These are phyloP conservation scores for Blastomyces silverae DNA, from an alignment of 2,329 filamentous ascomycete species.

Conservation along the genomic window DNA sequence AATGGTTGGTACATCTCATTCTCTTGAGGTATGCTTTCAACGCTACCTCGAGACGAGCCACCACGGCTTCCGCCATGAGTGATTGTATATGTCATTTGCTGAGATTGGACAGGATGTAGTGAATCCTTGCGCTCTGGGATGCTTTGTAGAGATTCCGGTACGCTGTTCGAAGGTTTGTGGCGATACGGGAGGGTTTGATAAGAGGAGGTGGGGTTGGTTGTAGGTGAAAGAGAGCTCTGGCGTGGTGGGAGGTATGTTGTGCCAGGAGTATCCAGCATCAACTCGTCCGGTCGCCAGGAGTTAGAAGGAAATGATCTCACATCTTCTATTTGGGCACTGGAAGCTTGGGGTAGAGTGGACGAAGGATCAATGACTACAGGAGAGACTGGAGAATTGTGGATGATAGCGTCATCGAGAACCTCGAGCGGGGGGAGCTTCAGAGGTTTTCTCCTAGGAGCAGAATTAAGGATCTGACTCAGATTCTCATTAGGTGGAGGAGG, in stretches of 20 bases:
- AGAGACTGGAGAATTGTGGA: slow-evolving; percentile 32
- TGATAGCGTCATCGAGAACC: slow-evolving; percentile 24
- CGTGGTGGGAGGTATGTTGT: slow-evolving; percentile 23
- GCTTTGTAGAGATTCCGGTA: slow-evolving; percentile 34
- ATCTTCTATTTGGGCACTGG: slow-evolving; percentile 28
- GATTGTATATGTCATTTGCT: slow-evolving; percentile 22
- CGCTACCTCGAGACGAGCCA: slow-evolving; percentile 32
- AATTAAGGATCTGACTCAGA: slow-evolving; percentile 19
- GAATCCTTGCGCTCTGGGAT: slow-evolving; percentile 25
- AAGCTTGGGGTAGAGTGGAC: slow-evolving; percentile 26
- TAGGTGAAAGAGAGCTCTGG: slow-evolving; percentile 24
- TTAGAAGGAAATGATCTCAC: slow-evolving; percentile 16
- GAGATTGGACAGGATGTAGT: slow-evolving; percentile 16
- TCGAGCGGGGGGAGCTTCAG: slow-evolving; percentile 21
- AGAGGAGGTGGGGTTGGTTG: slow-evolving; percentile 1
- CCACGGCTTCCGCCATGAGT: slow-evolving; percentile 25
- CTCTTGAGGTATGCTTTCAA: slow-evolving; percentile 30
- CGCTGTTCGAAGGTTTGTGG: slow-evolving; percentile 32
- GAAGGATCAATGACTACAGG: slow-evolving; percentile 32
- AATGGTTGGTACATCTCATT: slow-evolving; percentile 42
- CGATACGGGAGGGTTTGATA: slow-evolving; percentile 23
- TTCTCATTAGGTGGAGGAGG: slow-evolving; percentile 26
- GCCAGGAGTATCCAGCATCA: slow-evolving; percentile 22
- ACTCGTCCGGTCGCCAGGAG: slow-evolving; percentile 20
- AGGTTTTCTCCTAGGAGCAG: slow-evolving; percentile 26